Base-by-base conservation (phyloP, 1,284 basidiomycete species). In the Crucibulum parvulum region DNA sequence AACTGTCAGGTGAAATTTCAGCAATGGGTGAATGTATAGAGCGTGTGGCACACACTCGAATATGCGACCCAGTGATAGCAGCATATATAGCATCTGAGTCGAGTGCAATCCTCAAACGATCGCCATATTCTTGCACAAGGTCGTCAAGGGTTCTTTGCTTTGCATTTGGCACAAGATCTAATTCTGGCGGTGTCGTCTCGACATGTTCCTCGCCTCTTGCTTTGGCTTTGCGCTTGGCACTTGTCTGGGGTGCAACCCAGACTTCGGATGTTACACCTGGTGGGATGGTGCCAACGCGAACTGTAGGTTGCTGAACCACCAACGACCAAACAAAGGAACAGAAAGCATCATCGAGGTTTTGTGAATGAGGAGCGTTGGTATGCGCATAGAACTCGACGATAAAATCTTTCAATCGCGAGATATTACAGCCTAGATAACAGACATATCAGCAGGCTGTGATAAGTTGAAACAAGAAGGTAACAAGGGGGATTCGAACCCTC, bases 51-150 rank as follows among this genome's bases (percentile, higher is more conserved):
- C 87, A 57, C 65, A 93, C 91, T 66, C 89, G 82, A 55, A 89
- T 88, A 77, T 95, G 92, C 35, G 91, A 90, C 4, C 95, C 95
- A 13, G 92, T 94, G 36, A 96, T 85, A 9, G 92, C 87, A 46
- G 84, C 83, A 72, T 94, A 93, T 43, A 87, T 89, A 4, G 88
- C 85, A 63, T 92, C 86, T 3, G 88, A 82, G 62, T 92, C 87
- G 1, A 92, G 86, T 13, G 91, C 90, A 63, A 96, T 86, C 61
- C 94, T 83, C 37, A 96, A 75, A 6, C 77, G 77, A 54, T 87
- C 82, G 4, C 90, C 87, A 72, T 89, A 84, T 66, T 84, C 72
- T 64, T 74, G 61, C 57, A 79, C 75, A 51, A 94, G 75, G 36
- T 87, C 83, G 15, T 85, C 81, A 57, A 93, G 69, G 7, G 85